Evolutionary conservation across 805 yeast genomes (phyloP), one percentile per base, ranked within the genome.

Genomic region (Clavispora carvajalis): DNA sequence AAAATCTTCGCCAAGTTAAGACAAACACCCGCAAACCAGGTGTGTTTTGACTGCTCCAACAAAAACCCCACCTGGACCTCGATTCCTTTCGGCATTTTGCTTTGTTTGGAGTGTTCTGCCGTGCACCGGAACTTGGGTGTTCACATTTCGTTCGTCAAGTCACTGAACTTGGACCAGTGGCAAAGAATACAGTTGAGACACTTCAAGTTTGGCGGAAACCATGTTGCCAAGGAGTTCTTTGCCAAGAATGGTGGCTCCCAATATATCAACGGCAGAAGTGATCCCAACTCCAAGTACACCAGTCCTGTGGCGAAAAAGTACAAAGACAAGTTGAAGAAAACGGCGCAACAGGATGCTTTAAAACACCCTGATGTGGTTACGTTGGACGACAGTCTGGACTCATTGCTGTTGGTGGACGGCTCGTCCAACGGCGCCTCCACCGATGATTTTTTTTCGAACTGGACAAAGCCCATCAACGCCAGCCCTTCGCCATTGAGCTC

Each of bases 21-120:
- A 53, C 68, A 82, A 62, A 71, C 75, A 47, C 80, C 80, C 19
- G 85, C 88, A 35, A 90, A 90, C 70, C 82, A 82, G 55, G 78
- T 73, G 28, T 93, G 99, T 66, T 91, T 93, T 65, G 99, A 93
- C 60, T 93, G 99, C 64, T 77, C 84, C 39, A 85, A 90, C 53
- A 88, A 85, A 59, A 90, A 90, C 61, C 98, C 99, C 26, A 88
- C 98, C 0, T 93, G 99, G 99, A 87, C 99, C 3, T 91, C 98
- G 11, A 89, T 91, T 40, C 96, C 98, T 11, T 91, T 87, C 63
- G 99, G 97, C 41, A 85, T 90, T 38, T 77, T 90, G 60, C 68
- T 93, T 44, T 93, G 99, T 69, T 74, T 90, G 45, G 95, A 93
- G 62, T 93, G 99, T 63, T 85, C 96, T 39, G 90, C 98, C 3